Percentiles rank a stretch among this genome's conserved stretches.
These are phyloP conservation scores for Coemansia asiatica DNA, from an alignment of 192 early-diverging fungal genomes.

Conservation along the genomic window DNA sequence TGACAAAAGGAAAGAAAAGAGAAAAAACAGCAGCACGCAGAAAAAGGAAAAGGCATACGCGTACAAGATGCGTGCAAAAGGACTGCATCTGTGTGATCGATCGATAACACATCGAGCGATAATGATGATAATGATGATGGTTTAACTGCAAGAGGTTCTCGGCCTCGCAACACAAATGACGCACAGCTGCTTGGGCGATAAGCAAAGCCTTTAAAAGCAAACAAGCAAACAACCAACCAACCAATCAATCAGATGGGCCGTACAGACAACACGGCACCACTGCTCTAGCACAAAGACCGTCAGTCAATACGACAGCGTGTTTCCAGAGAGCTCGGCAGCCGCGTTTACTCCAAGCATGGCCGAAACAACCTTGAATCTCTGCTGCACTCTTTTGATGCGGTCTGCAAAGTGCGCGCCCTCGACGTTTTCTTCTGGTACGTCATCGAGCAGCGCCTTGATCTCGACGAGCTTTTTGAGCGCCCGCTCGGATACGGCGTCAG, in stretches of 20 bases:
- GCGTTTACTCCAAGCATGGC: slow-evolving; percentile 39
- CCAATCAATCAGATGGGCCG: too few relatives aligned
- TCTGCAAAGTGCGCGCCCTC: slow-evolving; percentile 42
- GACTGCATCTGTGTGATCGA: background rate
- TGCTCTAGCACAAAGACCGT: too few relatives aligned
- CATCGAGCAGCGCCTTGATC: slow-evolving; percentile 22
- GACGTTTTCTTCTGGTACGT: slow-evolving; percentile 22
- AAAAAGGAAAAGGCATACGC: background rate
- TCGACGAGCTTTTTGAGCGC: slow-evolving; percentile 34
- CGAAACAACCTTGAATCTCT: slow-evolving; percentile 43
- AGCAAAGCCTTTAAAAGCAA: too few relatives aligned
- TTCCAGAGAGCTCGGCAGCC: slow-evolving; percentile 32
- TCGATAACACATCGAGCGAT: background rate
- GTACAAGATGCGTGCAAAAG: too few relatives aligned
- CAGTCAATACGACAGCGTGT: slow-evolving; percentile 28
- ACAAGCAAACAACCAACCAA: too few relatives aligned
- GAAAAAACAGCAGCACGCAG: background rate
- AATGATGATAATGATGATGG: too few relatives aligned
- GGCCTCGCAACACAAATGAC: background rate
- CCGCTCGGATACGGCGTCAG: slow-evolving; percentile 31
- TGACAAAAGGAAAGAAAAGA: background rate
- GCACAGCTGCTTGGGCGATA: too few relatives aligned
- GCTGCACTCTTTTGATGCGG: slow-evolving; percentile 32
- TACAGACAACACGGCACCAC: too few relatives aligned
- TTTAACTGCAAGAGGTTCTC: background rate